A percentile compares a stretch with the other conserved stretches of the same genome.
These are phyloP conservation scores for Malus asiatica DNA, from an alignment of 306 rosid species.

Conservation along the genomic window DNA sequence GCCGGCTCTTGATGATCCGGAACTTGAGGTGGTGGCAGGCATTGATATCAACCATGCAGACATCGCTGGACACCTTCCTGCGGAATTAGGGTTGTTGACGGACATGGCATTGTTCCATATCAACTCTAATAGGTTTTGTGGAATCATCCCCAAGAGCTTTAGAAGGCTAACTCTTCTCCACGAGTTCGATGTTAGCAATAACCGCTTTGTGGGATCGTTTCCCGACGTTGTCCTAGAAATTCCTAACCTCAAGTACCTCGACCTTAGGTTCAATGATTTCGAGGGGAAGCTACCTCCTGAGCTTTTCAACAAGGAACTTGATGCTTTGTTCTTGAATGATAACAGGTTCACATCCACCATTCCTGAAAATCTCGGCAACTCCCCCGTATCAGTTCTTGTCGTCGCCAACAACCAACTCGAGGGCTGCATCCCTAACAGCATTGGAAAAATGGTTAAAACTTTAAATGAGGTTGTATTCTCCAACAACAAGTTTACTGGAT, in stretches of 20 bases:
- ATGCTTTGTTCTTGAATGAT: conserved; percentile 58
- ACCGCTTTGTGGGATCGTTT: conserved; percentile 25
- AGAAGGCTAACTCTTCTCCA: conserved; percentile 9
- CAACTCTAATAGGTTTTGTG: conserved; percentile 28
- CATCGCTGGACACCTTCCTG: conserved; percentile 33
- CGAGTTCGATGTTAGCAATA: conserved; percentile 27
- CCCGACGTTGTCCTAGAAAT: conserved; percentile 14
- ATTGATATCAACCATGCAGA: conserved; percentile 26
- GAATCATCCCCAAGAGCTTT: conserved; percentile 24
- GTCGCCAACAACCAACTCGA: conserved; percentile 44
- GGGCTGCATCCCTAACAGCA: conserved; percentile 58
- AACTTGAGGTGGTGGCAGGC: conserved; percentile 17
- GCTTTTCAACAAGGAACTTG: conserved; percentile 25
- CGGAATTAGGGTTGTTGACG: conserved; percentile 17
- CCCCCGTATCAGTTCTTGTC: conserved; percentile 48
- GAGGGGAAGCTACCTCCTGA: conserved; percentile 19
- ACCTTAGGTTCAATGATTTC: conserved; percentile 23
- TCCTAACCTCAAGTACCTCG: conserved; percentile 17
- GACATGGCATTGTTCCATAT: conserved; percentile 28
- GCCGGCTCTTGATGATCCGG: conserved; percentile 10
- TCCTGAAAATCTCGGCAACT: conserved; percentile 50
- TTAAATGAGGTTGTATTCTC: conserved; percentile 44
- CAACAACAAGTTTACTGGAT: conserved; percentile 49
- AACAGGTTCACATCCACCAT: conserved; percentile 50
- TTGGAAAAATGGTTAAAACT: conserved; percentile 43